Conservation (phyloP, 106 monocot species). For the Dendrobium nobile region DNA sequence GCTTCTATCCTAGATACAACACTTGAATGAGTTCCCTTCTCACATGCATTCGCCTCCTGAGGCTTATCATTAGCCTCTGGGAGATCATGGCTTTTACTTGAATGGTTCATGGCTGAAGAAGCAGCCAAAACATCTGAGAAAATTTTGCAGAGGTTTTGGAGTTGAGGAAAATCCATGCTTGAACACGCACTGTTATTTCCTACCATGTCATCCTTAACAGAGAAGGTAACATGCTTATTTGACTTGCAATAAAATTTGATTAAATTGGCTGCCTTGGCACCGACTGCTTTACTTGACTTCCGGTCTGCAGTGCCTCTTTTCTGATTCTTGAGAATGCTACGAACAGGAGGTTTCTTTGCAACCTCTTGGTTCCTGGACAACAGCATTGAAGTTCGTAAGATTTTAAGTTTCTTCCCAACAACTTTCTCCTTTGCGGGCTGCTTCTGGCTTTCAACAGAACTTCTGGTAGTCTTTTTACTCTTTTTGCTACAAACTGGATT, state of each 20-base stretch:
- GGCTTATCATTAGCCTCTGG: constrained; percentile 9
- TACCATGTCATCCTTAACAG: constrained; percentile 29
- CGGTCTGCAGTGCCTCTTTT: background rate
- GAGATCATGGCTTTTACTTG: background rate
- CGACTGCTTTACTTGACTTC: constrained; percentile 13
- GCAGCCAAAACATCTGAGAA: constrained; percentile 49
- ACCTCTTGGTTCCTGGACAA: constrained; percentile 20
- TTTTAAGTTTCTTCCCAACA: constrained; percentile 21
- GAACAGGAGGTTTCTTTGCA: constrained; percentile 13
- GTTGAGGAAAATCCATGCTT: constrained; percentile 23
- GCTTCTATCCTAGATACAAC: background rate
- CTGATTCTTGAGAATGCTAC: constrained; percentile 32
- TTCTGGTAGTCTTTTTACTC: constrained; percentile 14
- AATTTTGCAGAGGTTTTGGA: constrained; percentile 42
- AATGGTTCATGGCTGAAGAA: constrained; percentile 26
- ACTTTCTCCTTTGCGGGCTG: constrained; percentile 10
- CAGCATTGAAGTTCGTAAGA: constrained; percentile 20
- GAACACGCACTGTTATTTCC: constrained; percentile 18
- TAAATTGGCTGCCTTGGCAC: constrained; percentile 11
- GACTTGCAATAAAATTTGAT: constrained; percentile 11
- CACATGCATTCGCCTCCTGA: constrained; percentile 7
- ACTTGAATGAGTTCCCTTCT: constrained; percentile 7
- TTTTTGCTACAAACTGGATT: constrained; percentile 5
- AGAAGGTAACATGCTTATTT: constrained; percentile 32
- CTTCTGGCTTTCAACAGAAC: constrained; percentile 10